Evolutionary conservation across 176 grass and related monocot species (phyloP).

Genomic region (Urochloa ruziziensis): DNA sequence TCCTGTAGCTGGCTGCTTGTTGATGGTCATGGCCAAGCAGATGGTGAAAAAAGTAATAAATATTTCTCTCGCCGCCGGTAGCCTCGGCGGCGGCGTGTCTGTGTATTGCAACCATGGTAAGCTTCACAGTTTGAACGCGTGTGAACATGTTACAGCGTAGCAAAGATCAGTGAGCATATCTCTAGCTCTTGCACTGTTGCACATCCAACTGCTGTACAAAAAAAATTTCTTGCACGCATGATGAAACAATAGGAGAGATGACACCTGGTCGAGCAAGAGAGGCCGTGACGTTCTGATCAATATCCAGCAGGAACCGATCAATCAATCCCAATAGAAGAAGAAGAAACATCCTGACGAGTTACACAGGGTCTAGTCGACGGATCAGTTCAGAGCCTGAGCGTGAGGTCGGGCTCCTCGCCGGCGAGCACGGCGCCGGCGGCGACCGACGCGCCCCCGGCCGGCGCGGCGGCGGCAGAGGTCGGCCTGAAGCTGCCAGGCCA

Average conservation of each 20-base stretch:
- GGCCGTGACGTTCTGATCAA: conserved; percentile 2
- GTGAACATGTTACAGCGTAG: not conserved
- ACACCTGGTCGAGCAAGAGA: conserved; percentile 14
- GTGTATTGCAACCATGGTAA: not conserved
- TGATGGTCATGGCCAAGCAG: not conserved
- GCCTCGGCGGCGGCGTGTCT: not conserved
- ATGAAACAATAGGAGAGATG: conserved; percentile 32
- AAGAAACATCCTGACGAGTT: conserved; percentile 10
- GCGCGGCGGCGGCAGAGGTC: not conserved
- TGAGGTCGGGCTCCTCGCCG: conserved; percentile 70
- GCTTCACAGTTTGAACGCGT: not conserved
- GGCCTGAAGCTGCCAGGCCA: conserved; percentile 70
- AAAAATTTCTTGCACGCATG: conserved; percentile 31
- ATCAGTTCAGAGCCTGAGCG: conserved; percentile 58
- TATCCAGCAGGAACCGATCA: conserved; percentile 14
- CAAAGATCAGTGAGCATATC: not conserved
- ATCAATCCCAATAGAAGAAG: not conserved
- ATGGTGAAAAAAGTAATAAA: not conserved
- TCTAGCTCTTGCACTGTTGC: conserved; percentile 14
- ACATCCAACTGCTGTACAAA: conserved; percentile 40
- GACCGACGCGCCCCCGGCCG: not conserved
- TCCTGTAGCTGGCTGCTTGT: not conserved
- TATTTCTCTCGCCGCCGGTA: not conserved
- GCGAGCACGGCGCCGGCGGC: conserved; percentile 14
- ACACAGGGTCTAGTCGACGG: conserved; percentile 7